These are phyloP conservation scores for Panicum hallii DNA, from an alignment of 202 grass and related monocot species.

Conservation along the genomic window DNA sequence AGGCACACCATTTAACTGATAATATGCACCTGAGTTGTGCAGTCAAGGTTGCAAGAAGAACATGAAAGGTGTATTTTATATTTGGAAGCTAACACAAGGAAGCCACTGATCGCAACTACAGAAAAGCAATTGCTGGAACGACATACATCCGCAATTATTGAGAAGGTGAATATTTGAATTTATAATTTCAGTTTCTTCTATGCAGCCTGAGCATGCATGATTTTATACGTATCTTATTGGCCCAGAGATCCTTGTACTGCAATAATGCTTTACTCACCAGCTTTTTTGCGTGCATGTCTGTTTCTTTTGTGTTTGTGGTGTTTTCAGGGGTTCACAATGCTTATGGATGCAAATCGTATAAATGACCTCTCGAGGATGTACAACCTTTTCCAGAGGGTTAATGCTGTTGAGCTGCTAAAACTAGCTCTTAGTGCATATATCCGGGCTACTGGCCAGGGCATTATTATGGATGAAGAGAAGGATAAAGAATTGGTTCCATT, in stretches of 20 bases:
- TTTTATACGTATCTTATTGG: conserved; percentile 14
- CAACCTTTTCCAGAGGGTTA: conserved; percentile 93
- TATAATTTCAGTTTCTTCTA: conserved; percentile 30
- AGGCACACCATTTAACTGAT: conserved; percentile 45
- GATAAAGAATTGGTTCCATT: conserved; percentile 95
- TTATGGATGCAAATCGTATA: conserved; percentile 98
- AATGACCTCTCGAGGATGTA: conserved; percentile 87
- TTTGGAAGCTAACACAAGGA: conserved; percentile 90
- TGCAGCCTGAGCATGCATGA: conserved; percentile 36
- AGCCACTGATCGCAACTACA: conserved; percentile 78
- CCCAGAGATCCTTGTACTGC: conserved; percentile 7
- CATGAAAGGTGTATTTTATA: conserved; percentile 97
- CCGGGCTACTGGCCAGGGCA: conserved; percentile 77
- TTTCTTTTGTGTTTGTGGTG: conserved; percentile 26
- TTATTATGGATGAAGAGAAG: conserved; percentile 99
- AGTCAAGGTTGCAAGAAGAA: conserved; percentile 99
- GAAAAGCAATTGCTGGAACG: conserved; percentile 90
- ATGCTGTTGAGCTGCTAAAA: conserved; percentile 89
- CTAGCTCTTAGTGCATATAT: conserved; percentile 93
- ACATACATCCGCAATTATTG: conserved; percentile 94
- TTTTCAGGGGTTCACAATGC: conserved; percentile 84
- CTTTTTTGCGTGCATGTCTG: not conserved
- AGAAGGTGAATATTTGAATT: conserved; percentile 70
- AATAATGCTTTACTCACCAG: not conserved
- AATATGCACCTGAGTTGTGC: conserved; percentile 46